Percentiles rank a stretch among this genome's conserved stretches.
phyloP scores from a whole-genome alignment of 371 early-diverging fungal species.

The Mucor circinelloides region DNA sequence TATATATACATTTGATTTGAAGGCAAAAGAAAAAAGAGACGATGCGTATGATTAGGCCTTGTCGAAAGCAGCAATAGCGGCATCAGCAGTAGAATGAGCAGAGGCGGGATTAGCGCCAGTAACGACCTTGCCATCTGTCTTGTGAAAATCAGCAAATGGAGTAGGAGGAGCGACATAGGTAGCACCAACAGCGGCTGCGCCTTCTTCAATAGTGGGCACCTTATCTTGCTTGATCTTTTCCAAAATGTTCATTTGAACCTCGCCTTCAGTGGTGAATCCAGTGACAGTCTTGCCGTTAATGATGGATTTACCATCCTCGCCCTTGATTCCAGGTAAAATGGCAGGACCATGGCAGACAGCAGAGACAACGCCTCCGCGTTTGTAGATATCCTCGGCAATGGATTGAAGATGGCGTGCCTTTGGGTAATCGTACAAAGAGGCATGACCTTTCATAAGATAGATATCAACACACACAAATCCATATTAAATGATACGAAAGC shows the following conservation, averaged over 20 bases:
- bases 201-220: constrained; percentile 44
- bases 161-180: constrained; percentile 40
- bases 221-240: constrained; percentile 36
- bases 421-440: constrained; percentile 54
- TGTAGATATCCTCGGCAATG: constrained; percentile 54
- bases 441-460: too few species aligned
- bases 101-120: constrained; percentile 59
- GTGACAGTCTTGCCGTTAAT: constrained; percentile 48
- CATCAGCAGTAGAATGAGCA: constrained; percentile 52
- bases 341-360: constrained; percentile 63
- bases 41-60: too few species aligned
- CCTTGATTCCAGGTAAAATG: constrained; percentile 50
- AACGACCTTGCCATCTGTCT: constrained; percentile 48
- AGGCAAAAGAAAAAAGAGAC: too few species aligned
- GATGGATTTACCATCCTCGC: constrained; percentile 40
- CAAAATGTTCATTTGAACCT: constrained; percentile 35
- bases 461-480: too few species aligned
- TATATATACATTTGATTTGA: too few species aligned
- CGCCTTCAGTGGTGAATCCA: constrained; percentile 53
- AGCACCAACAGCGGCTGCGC: constrained; percentile 34
- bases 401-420: constrained; percentile 37
- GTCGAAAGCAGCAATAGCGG: constrained; percentile 46
- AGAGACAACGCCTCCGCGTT: constrained; percentile 53
- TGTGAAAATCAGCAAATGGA: constrained; percentile 49
- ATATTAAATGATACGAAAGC: too few species aligned